Conservation (phyloP, 768 basidiomycete genomes). For the Porpolomopsis calyptriformis region DNA sequence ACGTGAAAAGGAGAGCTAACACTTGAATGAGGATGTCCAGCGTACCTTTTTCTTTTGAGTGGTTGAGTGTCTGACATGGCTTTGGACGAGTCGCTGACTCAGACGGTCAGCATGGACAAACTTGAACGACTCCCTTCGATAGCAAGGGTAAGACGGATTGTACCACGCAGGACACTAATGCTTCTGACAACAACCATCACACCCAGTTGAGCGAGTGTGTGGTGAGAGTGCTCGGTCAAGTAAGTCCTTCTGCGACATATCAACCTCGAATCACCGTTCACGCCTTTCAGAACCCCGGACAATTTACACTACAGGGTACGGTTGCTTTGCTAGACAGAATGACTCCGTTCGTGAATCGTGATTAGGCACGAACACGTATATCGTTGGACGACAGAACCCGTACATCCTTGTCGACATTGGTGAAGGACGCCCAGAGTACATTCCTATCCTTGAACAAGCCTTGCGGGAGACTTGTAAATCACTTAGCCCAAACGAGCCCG, state of each 20-base stretch:
- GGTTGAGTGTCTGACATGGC: conserved; percentile 21
- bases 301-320: conserved; percentile 78
- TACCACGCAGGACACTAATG: neutral
- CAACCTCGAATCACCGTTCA: neutral
- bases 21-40: neutral
- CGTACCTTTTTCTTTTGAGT: conserved; percentile 43
- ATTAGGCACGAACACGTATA: conserved; percentile 82
- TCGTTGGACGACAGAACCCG: conserved; percentile 59
- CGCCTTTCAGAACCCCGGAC: conserved; percentile 63
- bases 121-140: conserved; percentile 24
- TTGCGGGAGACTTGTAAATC: conserved; percentile 31
- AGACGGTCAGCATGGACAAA: conserved; percentile 9
- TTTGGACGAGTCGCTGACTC: neutral
- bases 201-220: conserved; percentile 58
- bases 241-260: conserved; percentile 19
- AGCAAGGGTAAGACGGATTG: conserved; percentile 34
- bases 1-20: conserved; percentile 3
- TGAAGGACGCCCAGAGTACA: conserved; percentile 61
- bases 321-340: neutral
- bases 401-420: conserved; percentile 79
- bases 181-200: neutral
- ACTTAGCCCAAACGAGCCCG: conserved; percentile 31
- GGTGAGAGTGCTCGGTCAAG: conserved; percentile 67
- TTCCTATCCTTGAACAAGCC: conserved; percentile 52
- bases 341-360: neutral